Evolutionary conservation across 495 filamentous ascomycete genomes (phyloP).

Genomic region (Penicillium goetzii): DNA sequence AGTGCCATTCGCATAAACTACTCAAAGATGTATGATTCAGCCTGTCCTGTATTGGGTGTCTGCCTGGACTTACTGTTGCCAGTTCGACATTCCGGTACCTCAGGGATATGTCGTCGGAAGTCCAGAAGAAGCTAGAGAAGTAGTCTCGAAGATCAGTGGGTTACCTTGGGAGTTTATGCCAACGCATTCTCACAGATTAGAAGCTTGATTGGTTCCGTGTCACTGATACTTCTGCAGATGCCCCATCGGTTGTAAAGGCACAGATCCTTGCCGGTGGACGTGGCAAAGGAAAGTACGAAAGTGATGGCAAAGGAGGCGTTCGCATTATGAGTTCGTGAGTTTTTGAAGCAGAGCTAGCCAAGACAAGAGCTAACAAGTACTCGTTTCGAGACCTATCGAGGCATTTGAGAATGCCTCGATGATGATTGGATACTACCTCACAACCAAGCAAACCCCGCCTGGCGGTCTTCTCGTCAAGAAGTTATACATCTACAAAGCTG

Average conservation of each 20-base stretch:
- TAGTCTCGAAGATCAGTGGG: conserved; percentile 33
- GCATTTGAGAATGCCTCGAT: conserved; percentile 36
- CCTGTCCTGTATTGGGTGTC: background rate
- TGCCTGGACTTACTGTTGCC: conserved; percentile 10
- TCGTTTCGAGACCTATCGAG: conserved; percentile 26
- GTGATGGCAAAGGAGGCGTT: conserved; percentile 38
- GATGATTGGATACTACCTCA: conserved; percentile 40
- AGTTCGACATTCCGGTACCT: conserved; percentile 39
- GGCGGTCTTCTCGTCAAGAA: conserved; percentile 38
- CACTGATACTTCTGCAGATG: conserved; percentile 17
- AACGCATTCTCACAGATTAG: background rate
- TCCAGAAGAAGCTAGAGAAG: conserved; percentile 29
- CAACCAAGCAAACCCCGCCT: conserved; percentile 37
- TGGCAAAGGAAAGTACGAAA: conserved; percentile 37
- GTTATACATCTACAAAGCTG: conserved; percentile 39
- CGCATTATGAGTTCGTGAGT: conserved; percentile 35
- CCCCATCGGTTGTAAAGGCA: conserved; percentile 37
- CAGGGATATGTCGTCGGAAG: conserved; percentile 29
- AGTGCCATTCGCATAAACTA: conserved; percentile 35
- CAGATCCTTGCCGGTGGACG: conserved; percentile 41
- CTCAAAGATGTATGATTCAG: conserved; percentile 28
- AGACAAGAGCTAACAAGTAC: background rate
- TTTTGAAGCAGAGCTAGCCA: background rate
- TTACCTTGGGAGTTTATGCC: background rate
- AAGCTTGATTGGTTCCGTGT: background rate